phyloP scores from a whole-genome alignment of 78 protist species.

The Chrysochromulina parva region DNA sequence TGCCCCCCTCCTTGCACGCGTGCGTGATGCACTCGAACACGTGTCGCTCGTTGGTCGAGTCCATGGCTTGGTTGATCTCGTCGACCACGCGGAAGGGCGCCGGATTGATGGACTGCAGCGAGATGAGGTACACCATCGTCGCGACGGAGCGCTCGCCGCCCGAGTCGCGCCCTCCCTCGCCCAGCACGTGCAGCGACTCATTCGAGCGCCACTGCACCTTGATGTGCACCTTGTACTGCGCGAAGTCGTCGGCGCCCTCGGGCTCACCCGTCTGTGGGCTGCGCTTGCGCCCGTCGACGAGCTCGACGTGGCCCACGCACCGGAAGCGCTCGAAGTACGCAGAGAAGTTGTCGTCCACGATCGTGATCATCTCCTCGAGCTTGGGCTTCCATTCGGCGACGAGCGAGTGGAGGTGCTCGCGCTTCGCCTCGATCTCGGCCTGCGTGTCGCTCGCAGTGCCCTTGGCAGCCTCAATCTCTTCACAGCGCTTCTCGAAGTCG shows the following conservation, averaged over 20 bases:
- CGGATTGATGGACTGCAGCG: slow-evolving; percentile 75
- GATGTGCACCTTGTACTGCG: slow-evolving; percentile 23
- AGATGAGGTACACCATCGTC: slow-evolving; percentile 84
- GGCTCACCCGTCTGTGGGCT: neutral
- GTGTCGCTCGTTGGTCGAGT: slow-evolving; percentile 77
- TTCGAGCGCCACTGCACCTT: neutral
- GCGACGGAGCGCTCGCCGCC: slow-evolving; percentile 85
- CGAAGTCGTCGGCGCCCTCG: neutral
- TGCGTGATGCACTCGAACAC: slow-evolving; percentile 73
- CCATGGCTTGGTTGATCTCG: slow-evolving; percentile 84
- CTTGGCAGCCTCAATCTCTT: slow-evolving; percentile 42
- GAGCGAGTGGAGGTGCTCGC: neutral
- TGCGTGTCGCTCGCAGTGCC: neutral
- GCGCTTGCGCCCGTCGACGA: neutral
- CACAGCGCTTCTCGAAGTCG: neutral
- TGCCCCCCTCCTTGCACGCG: slow-evolving; percentile 54
- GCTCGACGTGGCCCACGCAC: slow-evolving; percentile 68
- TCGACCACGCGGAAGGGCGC: slow-evolving; percentile 92
- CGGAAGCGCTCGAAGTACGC: slow-evolving; percentile 53
- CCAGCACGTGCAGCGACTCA: slow-evolving; percentile 5
- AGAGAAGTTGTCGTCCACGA: slow-evolving; percentile 49
- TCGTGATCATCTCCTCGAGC: slow-evolving; percentile 28
- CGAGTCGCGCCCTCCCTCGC: neutral
- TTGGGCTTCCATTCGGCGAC: slow-evolving; percentile 46
- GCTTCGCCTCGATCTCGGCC: neutral